Percentiles rank a stretch among this genome's conserved stretches.
Evolutionary conservation across 1,139 yeast species (phyloP).

Genomic region (Candida sanyaensis): DNA sequence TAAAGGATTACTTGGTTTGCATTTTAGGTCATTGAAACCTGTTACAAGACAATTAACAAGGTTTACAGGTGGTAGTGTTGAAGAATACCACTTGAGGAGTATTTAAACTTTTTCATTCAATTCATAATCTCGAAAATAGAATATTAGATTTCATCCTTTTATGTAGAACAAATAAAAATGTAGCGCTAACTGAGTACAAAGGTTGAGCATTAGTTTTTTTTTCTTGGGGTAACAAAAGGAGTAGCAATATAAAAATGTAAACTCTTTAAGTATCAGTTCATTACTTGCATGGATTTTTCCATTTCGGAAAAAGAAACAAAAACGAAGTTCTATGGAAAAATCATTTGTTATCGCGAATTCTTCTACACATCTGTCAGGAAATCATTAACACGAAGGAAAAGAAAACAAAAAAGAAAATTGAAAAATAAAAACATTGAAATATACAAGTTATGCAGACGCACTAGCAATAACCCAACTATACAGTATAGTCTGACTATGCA

Average conservation of each 20-base stretch:
- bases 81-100: not conserved
- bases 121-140: not conserved
- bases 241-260: not conserved
- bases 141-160: not conserved
- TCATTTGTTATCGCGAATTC: no score
- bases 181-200: not conserved
- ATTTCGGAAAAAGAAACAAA: no score
- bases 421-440: not conserved
- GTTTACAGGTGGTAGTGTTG: not conserved
- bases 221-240: not conserved
- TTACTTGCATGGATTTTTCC: not conserved
- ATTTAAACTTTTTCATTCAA: not conserved
- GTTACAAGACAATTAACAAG: not conserved
- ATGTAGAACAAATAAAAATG: not conserved
- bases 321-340: no score
- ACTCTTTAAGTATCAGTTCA: no score
- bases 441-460: constrained; percentile 1
- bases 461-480: not conserved
- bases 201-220: no score
- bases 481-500: not conserved
- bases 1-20: not conserved
- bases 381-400: no score
- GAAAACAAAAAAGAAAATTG: no score
- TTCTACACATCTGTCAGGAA: no score
- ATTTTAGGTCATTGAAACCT: not conserved